Evolutionary conservation across 2,329 filamentous ascomycete genomes (phyloP), one percentile per base, ranked within the genome.

Genomic region (Colletotrichum shisoi): DNA sequence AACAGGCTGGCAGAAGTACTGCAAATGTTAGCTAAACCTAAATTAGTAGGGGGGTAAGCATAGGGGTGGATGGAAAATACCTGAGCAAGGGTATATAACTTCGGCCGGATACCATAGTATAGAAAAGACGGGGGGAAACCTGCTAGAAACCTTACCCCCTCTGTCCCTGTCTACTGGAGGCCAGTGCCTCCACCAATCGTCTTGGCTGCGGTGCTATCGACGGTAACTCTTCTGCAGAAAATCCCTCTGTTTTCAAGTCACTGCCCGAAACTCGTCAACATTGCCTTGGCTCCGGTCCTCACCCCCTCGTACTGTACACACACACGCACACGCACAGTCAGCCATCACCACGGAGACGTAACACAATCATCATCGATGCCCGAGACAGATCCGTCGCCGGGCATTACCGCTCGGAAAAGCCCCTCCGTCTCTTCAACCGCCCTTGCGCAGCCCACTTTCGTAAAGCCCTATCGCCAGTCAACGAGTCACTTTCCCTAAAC

Each of bases 401-500:
- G 65, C 49, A 65, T 56, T 37, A 24, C 49, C 54, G 54, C 49
- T 31, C 15, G 21, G 21, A 11, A 24, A 39, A 13, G 42, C 17
- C 42, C 19, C 46, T 15, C 31, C 12, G 37, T 34, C 17, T 4
- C 9, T 11, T 51, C 12, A 24, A 44, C 37, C 27, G 52, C 53
- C 54, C 61, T 51, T 42, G 27, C 44, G 31, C 7, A 12, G 42
- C 49, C n/a, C 45, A 1, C 21, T 15, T 27, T 9, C 15, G 45
- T 24, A 13, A 64, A 54, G 61, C 54, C 54, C 64, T 60, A 44
- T 34, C 31, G 31, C 8, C 40, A 39, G 49, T 13, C 49, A 27
- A 60, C 61, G 56, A 68, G 62, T 68, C 61, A 65, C 65, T 39
- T 56, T 49, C 65, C 61, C 24, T 48, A 54, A 21, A 13, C 7